These are phyloP conservation scores for Penicillium flavigenum DNA, from an alignment of 495 filamentous ascomycete genomes.

Conservation along the genomic window DNA sequence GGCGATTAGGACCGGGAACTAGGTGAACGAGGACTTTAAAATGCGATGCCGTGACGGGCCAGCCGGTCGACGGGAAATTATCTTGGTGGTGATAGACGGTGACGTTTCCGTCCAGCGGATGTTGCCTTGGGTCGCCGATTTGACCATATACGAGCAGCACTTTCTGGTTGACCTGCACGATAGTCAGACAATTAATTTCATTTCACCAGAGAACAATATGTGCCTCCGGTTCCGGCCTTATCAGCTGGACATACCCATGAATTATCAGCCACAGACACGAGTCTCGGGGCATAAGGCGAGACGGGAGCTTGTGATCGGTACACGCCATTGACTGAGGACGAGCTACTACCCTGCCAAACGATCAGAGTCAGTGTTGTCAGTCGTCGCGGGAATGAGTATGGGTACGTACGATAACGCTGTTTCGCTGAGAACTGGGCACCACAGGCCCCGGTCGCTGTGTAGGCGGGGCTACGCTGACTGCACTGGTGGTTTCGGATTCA, in stretches of 20 bases:
- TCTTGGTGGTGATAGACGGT: conserved; percentile 82
- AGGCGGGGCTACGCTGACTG: conserved; percentile 32
- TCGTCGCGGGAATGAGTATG: background rate
- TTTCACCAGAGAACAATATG: background rate
- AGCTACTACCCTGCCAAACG: conserved; percentile 37
- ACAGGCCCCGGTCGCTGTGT: conserved; percentile 47
- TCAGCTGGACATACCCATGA: conserved; percentile 63
- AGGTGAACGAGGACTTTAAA: conserved; percentile 89
- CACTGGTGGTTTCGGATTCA: conserved; percentile 39
- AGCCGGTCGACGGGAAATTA: conserved; percentile 71
- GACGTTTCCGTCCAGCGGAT: conserved; percentile 73
- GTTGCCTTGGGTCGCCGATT: conserved; percentile 69
- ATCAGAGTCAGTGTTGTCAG: background rate
- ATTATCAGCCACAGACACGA: conserved; percentile 74
- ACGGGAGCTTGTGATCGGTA: conserved; percentile 53
- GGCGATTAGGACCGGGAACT: conserved; percentile 78
- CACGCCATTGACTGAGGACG: conserved; percentile 53
- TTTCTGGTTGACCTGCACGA: conserved; percentile 78
- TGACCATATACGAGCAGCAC: conserved; percentile 77
- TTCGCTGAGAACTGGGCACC: conserved; percentile 47
- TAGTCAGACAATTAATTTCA: conserved; percentile 14
- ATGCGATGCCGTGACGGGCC: conserved; percentile 82
- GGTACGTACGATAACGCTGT: conserved; percentile 49
- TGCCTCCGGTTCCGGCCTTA: background rate
- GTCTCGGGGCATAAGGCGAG: conserved; percentile 75